Base-by-base conservation (phyloP, 2,329 filamentous ascomycete genomes). In the Ophiostoma australiae region DNA sequence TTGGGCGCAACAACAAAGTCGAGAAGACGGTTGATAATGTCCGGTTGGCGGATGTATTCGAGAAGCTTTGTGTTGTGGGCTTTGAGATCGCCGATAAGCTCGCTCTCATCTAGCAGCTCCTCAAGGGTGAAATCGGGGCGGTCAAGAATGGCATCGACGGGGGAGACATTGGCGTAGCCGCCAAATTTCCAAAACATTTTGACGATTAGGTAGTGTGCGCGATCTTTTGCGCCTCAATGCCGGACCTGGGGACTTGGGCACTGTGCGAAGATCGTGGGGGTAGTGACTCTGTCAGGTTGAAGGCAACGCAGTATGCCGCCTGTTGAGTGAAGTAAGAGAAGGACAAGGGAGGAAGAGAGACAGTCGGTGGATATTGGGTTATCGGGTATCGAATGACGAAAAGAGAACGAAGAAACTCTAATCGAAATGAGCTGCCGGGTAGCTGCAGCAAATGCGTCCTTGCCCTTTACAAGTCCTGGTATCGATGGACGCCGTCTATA, bases 131-230 rank as follows among this genome's bases (percentile, higher is more conserved):
- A 94, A 82, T 97, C 92, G 76, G 96, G 89, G 82, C 97, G 97
- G 80, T 99, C 95, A 80, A 99, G 93, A 78, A 99, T 92, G 76
- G 90, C 93, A 82, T 98, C 95, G 81, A 99, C 93, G 79, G 94
- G 91, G 77, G 94, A 97, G 82, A 97, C 91, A 86, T 93, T 97
- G 85, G 94, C 92, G 86, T 98, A 98, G 79, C 93, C 93, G 86
- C 95, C 94, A 86, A 98, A 99, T 83, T 94, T 91, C 95, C 95
- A 99, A 83, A 99, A 99, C 95, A 99, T 99, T 84, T 81, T 94
- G 89, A 78, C 79, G 6, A 17, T 4, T n/a, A 15, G 13, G 39
- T 67, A 11, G 17, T 67, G 66, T 41, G 35, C 10, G 41, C 35
- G 17, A 23, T 70, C 69, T 67, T 70, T 48, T 39, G 55, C 69